A percentile compares a stretch with the other conserved stretches of the same genome.
These are phyloP conservation scores for Diaporthe vaccinii DNA, from an alignment of 2,329 filamentous ascomycete species.

Conservation along the genomic window DNA sequence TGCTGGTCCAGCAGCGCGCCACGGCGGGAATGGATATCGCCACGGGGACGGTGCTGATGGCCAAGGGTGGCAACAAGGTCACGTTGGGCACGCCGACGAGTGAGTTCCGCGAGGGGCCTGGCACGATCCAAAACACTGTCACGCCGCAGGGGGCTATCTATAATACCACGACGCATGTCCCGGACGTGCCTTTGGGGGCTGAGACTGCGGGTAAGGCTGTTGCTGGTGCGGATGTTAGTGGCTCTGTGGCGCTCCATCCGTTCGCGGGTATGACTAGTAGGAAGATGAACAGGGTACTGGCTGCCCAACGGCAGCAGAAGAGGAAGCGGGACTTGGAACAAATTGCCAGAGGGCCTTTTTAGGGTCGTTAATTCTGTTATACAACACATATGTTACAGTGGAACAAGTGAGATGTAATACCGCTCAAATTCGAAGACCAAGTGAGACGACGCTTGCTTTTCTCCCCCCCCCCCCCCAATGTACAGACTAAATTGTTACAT, in stretches of 20 bases:
- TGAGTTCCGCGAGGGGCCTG: constrained; percentile 20
- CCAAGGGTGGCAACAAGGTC: not conserved
- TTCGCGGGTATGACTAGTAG: constrained; percentile 14
- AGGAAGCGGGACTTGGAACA: constrained; percentile 4
- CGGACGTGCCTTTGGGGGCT: not conserved
- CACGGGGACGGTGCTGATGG: constrained; percentile 50
- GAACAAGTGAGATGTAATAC: not conserved
- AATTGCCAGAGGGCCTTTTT: not conserved
- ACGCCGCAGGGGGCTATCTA: constrained; percentile 15
- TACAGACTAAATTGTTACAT: too few species aligned
- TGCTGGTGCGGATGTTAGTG: constrained; percentile 8
- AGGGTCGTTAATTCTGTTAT: not conserved
- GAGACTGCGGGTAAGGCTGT: constrained; percentile 10
- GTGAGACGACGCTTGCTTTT: too few species aligned
- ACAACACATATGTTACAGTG: not conserved
- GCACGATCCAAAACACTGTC: not conserved
- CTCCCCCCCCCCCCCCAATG: too few species aligned
- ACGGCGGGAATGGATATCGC: constrained; percentile 61
- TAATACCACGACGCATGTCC: not conserved
- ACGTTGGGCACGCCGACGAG: constrained; percentile 16
- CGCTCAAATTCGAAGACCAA: too few species aligned
- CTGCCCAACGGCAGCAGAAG: constrained; percentile 17
- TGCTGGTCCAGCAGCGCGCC: constrained; percentile 64
- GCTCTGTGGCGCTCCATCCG: not conserved
- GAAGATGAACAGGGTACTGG: constrained; percentile 22